phyloP scores from a whole-genome alignment of 139 green algal genomes.

The Chlorella sp. region DNA sequence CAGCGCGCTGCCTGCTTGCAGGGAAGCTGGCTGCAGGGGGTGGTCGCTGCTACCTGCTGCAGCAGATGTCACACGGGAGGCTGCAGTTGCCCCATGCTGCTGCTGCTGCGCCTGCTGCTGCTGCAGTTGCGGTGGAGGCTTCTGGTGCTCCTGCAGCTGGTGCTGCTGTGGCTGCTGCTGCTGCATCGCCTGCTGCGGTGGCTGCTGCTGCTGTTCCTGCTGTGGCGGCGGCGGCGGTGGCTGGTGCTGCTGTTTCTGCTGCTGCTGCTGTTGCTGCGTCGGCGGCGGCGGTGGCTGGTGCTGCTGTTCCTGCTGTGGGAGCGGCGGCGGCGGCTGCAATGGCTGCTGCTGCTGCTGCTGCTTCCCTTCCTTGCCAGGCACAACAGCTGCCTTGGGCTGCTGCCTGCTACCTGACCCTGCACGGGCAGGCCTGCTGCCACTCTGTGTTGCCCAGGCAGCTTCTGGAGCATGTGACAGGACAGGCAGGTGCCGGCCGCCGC shows the following conservation, averaged over 20 bases:
- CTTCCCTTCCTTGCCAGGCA: no score
- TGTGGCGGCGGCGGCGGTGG: no score
- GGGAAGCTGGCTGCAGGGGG: neutral
- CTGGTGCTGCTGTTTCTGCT: neutral
- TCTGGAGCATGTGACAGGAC: neutral
- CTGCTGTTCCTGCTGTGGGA: neutral
- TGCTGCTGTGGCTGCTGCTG: neutral
- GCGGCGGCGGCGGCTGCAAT: neutral
- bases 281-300: neutral
- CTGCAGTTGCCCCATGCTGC: neutral
- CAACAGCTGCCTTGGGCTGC: neutral
- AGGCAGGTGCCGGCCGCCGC: constrained; percentile 7
- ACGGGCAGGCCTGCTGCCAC: neutral
- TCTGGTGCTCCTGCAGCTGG: neutral
- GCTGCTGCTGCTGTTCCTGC: no score
- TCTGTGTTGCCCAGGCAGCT: neutral
- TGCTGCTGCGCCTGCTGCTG: neutral
- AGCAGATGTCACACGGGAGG: no score
- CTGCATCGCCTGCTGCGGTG: neutral
- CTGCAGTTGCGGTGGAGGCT: neutral
- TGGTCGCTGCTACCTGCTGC: no score
- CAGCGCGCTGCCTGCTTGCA: neutral
- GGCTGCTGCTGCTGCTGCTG: neutral
- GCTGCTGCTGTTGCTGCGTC: neutral
- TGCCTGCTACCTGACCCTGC: neutral